Evolutionary conservation across 108 stramenopile species (phyloP), one percentile per base, ranked within the genome.

Genomic region (Aurantiochytrium sp.): DNA sequence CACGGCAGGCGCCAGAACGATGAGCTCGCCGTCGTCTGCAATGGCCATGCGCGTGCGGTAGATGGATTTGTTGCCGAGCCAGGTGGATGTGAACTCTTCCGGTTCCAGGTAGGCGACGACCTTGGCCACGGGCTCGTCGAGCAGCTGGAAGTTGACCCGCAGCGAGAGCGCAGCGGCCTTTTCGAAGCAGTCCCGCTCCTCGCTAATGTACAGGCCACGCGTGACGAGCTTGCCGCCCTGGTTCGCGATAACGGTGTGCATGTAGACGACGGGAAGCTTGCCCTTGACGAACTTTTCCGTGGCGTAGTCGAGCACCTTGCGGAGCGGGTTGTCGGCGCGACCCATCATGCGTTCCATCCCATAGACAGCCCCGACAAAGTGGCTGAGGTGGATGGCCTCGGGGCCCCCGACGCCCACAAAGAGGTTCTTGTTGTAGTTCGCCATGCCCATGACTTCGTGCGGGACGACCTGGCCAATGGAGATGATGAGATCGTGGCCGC

Each of bases 341-440:
- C 97, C 97, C 97, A 98, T 98, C 91, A 98, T 94, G 17, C 93
- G 94, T 88, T 98, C 97, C 97, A 98, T 97, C 1, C 97, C 97
- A 88, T 97, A 95, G 15, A 96, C 95, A n/a, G 97, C 97, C 2
- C 97, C 97, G 68, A 98, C 97, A 85, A 98, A 98, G 89, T 97
- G 97, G 10, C 94, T 95, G 42, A 97, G 88, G 92, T 98, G 96
- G 89, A 98, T 97, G 6, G 97, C 95, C 31, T 97, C 96, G 12
- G 96, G 90, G 8, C 97, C 97, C 27, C 97, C 97, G 1, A 94
- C 93, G 10, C 95, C 95, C 1, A 95, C 94, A 88, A 96, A 96
- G n/a, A 97, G 85, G 54, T 97, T 97, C 89, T 91, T 91, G 88
- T 90, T 90, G 92, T 93, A 97, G 88, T 98, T 98, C 24, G 97